phyloP scores from a whole-genome alignment of 1,284 basidiomycete species.

The Bondarzewia mesenterica region DNA sequence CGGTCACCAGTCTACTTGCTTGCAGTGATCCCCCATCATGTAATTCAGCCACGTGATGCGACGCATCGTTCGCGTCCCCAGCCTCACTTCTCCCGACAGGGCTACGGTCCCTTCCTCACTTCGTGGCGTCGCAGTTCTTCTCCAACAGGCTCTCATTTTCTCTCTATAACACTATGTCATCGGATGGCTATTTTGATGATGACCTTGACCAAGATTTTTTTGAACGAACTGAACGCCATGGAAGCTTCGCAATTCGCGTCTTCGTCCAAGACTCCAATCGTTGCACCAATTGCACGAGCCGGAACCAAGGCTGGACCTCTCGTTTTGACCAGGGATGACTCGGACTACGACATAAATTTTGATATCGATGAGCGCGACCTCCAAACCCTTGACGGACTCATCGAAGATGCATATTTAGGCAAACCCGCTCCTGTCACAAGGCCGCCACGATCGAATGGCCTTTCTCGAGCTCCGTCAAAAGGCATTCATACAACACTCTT shows the following conservation, averaged over 20 bases:
- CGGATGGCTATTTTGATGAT: slow-evolving; percentile 58
- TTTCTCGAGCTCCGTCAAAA: slow-evolving; percentile 24
- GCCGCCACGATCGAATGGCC: slow-evolving; percentile 15
- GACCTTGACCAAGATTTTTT: slow-evolving; percentile 41
- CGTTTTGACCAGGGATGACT: slow-evolving; percentile 22
- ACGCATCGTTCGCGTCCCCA: too few relatives aligned
- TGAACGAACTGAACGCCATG: slow-evolving; percentile 54
- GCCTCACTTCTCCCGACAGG: too few relatives aligned
- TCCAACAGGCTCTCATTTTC: too few relatives aligned
- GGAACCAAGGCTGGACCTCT: neutral
- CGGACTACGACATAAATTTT: slow-evolving; percentile 40
- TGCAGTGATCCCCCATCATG: too few relatives aligned
- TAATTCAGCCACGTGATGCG: too few relatives aligned
- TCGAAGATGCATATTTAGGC: slow-evolving; percentile 41
- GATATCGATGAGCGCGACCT: slow-evolving; percentile 49
- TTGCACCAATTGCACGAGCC: slow-evolving; percentile 3
- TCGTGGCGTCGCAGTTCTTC: too few relatives aligned
- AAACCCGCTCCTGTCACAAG: slow-evolving; percentile 22
- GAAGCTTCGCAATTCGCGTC: slow-evolving; percentile 46
- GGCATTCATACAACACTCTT: slow-evolving; percentile 59
- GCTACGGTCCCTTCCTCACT: too few relatives aligned
- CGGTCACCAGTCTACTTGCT: too few relatives aligned
- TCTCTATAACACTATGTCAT: too few relatives aligned
- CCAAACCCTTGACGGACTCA: slow-evolving; percentile 39
- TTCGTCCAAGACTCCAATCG: slow-evolving; percentile 9